Evolutionary conservation across 2,329 filamentous ascomycete genomes (phyloP).

Genomic region (Diaporthe velutina): DNA sequence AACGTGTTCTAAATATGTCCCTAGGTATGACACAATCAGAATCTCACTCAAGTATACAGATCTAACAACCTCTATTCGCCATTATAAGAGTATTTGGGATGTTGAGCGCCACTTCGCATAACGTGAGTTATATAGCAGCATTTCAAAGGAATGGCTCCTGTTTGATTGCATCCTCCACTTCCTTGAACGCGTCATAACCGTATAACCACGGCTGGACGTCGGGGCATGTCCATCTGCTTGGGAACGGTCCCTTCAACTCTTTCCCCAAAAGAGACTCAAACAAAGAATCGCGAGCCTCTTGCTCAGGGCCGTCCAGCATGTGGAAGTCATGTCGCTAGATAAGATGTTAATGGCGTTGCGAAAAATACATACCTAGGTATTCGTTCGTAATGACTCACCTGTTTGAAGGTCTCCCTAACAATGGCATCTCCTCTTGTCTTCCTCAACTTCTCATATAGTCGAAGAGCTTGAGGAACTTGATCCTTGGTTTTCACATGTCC

Average conservation of each 20-base stretch:
- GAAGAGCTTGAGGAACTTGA: slow-evolving; percentile 59
- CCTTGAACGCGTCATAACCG: slow-evolving; percentile 71
- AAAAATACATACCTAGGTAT: fast-evolving
- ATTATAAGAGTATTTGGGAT: background rate
- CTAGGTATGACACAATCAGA: too few species aligned
- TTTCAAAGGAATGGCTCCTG: slow-evolving; percentile 39
- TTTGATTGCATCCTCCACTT: slow-evolving; percentile 57
- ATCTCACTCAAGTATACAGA: background rate
- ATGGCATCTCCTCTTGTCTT: slow-evolving; percentile 66
- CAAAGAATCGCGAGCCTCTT: slow-evolving; percentile 67
- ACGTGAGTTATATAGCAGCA: too few species aligned
- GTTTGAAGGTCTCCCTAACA: slow-evolving; percentile 71
- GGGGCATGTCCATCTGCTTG: slow-evolving; percentile 74
- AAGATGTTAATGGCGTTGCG: background rate
- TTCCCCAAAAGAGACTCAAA: slow-evolving; percentile 67
- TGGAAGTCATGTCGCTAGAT: slow-evolving; percentile 66
- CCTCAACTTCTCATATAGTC: slow-evolving; percentile 60
- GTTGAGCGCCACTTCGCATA: too few species aligned
- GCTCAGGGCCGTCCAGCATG: slow-evolving; percentile 66
- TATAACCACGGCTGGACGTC: slow-evolving; percentile 74
- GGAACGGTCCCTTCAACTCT: slow-evolving; percentile 65
- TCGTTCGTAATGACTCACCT: slow-evolving; percentile 22
- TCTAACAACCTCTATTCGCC: background rate
- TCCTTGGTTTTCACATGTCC: slow-evolving; percentile 61
- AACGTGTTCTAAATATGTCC: background rate